Base-by-base conservation (phyloP, 1,139 yeast species). In the Pichiaceae sp. region DNA sequence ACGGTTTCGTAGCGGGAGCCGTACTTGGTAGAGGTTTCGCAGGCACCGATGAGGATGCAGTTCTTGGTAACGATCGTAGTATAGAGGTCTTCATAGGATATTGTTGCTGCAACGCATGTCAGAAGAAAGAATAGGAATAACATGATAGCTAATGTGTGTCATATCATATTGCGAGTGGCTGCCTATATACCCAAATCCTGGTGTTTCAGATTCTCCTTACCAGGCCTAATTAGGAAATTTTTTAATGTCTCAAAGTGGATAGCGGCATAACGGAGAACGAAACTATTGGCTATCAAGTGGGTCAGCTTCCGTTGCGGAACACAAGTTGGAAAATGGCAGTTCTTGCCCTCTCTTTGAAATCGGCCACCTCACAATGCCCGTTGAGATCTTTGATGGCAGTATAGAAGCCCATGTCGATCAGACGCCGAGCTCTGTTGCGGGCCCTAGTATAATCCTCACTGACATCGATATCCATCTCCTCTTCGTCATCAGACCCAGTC, bases 341-440 rank as follows among this genome's bases (percentile, higher is more conserved):
- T 43, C 68, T 65, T 12, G 70, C 62, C 30, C 77, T 58, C 45
- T 72, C 77, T 18, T 66, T 60, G 31, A 70, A 61, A 52, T 72
- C 78, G 36, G 68, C 46, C 23, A 46, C 47, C 16, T 55, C 53
- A 4, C 63, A 59, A 32, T 55, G 64, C 15, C 42, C 45, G 17
- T 54, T 54, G 26, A 61, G 42, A 15, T 44, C 49, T 31, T 59
- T 56, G 16, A 69, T 48, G 19, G 54, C 54, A 18, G 55, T 60
- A 37, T 56, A 57, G 42, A 67, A 66, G 12, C 75, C 74, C 27
- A 70, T 37, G 6, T 55, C 55, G 5, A 57, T 50, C 33, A 72
- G 52, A 39, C 36, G 41, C 26, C 41, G 31, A 1, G 59, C 54
- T 30, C 60, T 42, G 33, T 44, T 42, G 17, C 44, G 44, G 3